Evolutionary conservation across 1,284 basidiomycete species (phyloP).

Genomic region (Apiotrichum montevideense): DNA sequence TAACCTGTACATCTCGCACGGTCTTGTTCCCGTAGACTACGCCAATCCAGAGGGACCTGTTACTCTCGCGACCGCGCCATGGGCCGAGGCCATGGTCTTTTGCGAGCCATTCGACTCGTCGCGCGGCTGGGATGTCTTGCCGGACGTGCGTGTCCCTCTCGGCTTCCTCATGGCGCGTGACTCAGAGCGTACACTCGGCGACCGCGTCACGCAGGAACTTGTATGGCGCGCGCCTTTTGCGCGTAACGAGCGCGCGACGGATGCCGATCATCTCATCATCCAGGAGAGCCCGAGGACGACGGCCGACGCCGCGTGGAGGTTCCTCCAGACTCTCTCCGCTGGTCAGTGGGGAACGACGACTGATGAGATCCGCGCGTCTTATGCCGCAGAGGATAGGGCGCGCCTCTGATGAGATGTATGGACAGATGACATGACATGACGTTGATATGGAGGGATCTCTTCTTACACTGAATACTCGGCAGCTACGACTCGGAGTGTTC

Average conservation of each 20-base stretch:
- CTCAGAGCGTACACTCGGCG: slow-evolving; percentile 24
- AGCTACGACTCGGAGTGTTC: too few relatives aligned
- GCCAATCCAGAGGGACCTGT: slow-evolving; percentile 19
- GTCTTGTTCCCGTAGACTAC: slow-evolving; percentile 48
- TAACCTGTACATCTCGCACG: slow-evolving; percentile 61
- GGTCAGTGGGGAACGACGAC: slow-evolving; percentile 4
- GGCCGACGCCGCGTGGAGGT: slow-evolving; percentile 26
- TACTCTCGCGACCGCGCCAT: slow-evolving; percentile 26
- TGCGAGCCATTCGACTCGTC: slow-evolving; percentile 22
- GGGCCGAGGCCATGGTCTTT: slow-evolving; percentile 29
- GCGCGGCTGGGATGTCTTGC: slow-evolving; percentile 27
- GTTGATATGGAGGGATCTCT: too few relatives aligned
- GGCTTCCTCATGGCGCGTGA: slow-evolving; percentile 25
- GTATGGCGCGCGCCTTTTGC: slow-evolving; percentile 29
- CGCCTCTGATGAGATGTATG: neutral
- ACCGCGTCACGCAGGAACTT: slow-evolving; percentile 18
- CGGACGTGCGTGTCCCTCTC: slow-evolving; percentile 25
- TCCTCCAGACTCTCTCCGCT: slow-evolving; percentile 18
- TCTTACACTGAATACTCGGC: too few relatives aligned
- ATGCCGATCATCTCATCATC: slow-evolving; percentile 32
- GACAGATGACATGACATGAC: too few relatives aligned
- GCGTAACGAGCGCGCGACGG: slow-evolving; percentile 27
- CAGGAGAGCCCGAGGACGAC: slow-evolving; percentile 35
- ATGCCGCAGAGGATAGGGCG: neutral
- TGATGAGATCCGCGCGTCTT: slow-evolving; percentile 2